Evolutionary conservation across 2,329 filamentous ascomycete genomes (phyloP), one percentile per base, ranked within the genome.

Genomic region (Endothia cerciana): DNA sequence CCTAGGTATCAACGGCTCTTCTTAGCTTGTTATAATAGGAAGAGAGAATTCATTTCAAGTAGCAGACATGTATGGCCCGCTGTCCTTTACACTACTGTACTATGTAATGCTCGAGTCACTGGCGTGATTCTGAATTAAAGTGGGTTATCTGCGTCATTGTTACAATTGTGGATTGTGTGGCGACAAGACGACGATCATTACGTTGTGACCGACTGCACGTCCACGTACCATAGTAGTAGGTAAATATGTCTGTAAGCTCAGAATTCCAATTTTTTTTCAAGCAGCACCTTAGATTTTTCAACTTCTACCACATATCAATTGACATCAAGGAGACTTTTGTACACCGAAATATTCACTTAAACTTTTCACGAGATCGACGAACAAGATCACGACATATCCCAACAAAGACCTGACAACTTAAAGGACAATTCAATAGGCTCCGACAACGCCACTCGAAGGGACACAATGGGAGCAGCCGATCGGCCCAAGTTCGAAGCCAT

Each of bases 161-260:
- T 13, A 15, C 40, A 28, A 19, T 11, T 33, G 38, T 63, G 61
- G 40, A 25, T n/a, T 19, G 15, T 38, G 58, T 60, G 58, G 58
- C 58, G 28, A 56, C 30, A 36, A 28, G 22, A 19, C 40, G 61
- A 45, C 51, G 61, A 56, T 63, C 61, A 63, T 63, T 63, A 63
- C 61, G 61, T 63, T 55, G 61, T 30, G n/a, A 15, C 13, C 47
- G 10, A 13, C 41, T 11, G 40, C 25, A 33, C 19, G 19, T 4
- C 13, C 36, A 56, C 4, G 40, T 17, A 36, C 56, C 22, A n/a
- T 40, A n/a, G 36, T n/a, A 11, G 22, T 43, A 41, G 38, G 38
- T 13, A 15, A 58, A 17, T 38, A 25, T 40, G 10, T 36, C 33
- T 36, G 10, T 36, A 36, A 10, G 6, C 33, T 10, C 6, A 36